Evolutionary conservation across 805 yeast species (phyloP), one percentile per base, ranked within the genome.

Genomic region (Kodamaea kaohsiungensis): DNA sequence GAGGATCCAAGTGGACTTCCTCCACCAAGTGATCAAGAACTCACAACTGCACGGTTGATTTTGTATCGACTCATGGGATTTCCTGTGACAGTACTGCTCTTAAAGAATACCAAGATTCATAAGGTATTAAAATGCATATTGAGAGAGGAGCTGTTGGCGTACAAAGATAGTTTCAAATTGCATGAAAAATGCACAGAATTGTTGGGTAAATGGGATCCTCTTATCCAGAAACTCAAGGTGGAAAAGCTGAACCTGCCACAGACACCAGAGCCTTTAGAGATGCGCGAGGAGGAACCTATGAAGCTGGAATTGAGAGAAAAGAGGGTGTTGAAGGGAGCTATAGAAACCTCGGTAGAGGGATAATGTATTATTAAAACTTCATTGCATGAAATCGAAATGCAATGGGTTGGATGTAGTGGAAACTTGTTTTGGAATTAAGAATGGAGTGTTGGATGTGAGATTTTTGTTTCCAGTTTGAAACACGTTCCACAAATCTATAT

Each of bases 81-180:
- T 54, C 73, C 80, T 0, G 72, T 81, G 37, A 70, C 63, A 27
- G 64, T 69, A 17, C 76, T 75, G 13, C 61, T 80, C 17, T 68
- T 81, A 54, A 70, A 67, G 48, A 65, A 65, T 18, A 78, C 84
- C 13, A 81, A 80, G 59, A 67, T 81, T 50, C 84, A 81, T 61
- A 81, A 81, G 62, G 84, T 81, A 1, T 62, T 81, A 55, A 79
- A 76, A 61, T 81, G 82, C 53, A 78, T 81, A 17, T 55, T 73
- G 49, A 73, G 72, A 53, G 71, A 73, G 55, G 69, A 68, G 25
- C 67, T 67, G 37, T 67, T 79, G 56, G 76, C 70, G 55, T 72
- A 75, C 55, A 71, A 75, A 12, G 74, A 77, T 39, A 77, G 79
- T 56, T 77, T 72, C 63, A 70, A 75, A 54, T 70, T 81, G 54